phyloP scores from a whole-genome alignment of 2,329 filamentous ascomycete species.

The Lachnellula arida region DNA sequence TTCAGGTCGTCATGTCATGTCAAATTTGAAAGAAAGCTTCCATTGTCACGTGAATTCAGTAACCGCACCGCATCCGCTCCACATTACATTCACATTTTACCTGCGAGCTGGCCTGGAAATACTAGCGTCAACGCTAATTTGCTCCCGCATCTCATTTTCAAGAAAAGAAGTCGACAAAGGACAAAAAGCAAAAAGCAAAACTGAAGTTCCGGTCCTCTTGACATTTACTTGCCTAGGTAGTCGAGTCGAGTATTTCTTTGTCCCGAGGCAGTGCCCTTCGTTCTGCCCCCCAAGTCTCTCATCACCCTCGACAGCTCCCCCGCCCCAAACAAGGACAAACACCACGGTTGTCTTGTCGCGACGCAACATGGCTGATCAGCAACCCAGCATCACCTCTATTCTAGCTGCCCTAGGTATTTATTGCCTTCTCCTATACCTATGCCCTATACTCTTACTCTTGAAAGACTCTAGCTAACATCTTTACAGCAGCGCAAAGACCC shows the following conservation, averaged over 20 bases:
- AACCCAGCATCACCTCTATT: constrained; percentile 46
- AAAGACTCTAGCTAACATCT: constrained; percentile 12
- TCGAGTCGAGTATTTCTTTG: neutral
- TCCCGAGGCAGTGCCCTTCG: neutral
- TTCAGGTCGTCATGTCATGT: too few relatives aligned
- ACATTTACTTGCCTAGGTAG: too few relatives aligned
- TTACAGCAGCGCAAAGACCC: constrained; percentile 43
- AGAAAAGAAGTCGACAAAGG: too few relatives aligned
- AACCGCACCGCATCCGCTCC: too few relatives aligned
- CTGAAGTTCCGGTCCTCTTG: too few relatives aligned
- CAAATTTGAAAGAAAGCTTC: too few relatives aligned
- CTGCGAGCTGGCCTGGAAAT: too few relatives aligned
- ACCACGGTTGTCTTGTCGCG: neutral
- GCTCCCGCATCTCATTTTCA: too few relatives aligned
- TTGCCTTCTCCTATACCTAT: neutral
- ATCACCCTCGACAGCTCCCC: neutral
- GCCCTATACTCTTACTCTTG: neutral
- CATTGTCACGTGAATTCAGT: too few relatives aligned
- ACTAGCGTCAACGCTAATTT: too few relatives aligned
- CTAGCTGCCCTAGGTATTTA: constrained; percentile 44
- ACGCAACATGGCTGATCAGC: constrained; percentile 39
- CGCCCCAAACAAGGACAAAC: neutral
- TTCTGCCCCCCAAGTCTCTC: neutral
- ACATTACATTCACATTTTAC: too few relatives aligned
- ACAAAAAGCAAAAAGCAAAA: too few relatives aligned